Evolutionary conservation across 2,329 filamentous ascomycete genomes (phyloP).

Genomic region (Fusarium sp.): DNA sequence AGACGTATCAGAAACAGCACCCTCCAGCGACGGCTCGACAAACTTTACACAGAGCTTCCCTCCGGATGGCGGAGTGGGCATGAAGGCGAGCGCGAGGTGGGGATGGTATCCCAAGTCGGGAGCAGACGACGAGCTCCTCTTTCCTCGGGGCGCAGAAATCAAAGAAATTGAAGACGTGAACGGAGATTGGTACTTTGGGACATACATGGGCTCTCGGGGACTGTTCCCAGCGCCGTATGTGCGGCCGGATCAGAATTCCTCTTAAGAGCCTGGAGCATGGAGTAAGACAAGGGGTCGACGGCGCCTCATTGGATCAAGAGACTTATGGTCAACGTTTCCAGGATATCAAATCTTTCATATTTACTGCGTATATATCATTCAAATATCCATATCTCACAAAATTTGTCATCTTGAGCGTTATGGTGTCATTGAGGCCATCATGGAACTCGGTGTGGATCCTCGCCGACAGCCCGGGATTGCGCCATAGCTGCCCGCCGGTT

Average conservation of each 20-base stretch:
- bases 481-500: constrained; percentile 44
- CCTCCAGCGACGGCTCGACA: constrained; percentile 45
- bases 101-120: constrained; percentile 78
- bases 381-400: neutral
- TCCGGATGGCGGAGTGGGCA: constrained; percentile 79
- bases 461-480: constrained; percentile 45
- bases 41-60: constrained; percentile 65
- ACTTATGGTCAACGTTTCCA: neutral
- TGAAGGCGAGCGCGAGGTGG: constrained; percentile 75
- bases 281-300: neutral
- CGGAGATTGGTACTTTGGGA: constrained; percentile 89
- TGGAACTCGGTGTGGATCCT: constrained; percentile 43
- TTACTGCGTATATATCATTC: neutral
- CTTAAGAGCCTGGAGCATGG: constrained; percentile 5
- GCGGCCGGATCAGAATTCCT: constrained; percentile 54
- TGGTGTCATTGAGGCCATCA: neutral
- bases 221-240: constrained; percentile 87
- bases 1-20: constrained; percentile 62
- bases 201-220: constrained; percentile 83
- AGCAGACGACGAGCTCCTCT: constrained; percentile 80
- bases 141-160: constrained; percentile 86
- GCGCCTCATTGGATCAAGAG: neutral
- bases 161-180: constrained; percentile 88
- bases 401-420: neutral
- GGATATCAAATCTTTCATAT: constrained; percentile 3